Base-by-base conservation (phyloP, 345 rosid genomes). In the Kernera saxatilis region DNA sequence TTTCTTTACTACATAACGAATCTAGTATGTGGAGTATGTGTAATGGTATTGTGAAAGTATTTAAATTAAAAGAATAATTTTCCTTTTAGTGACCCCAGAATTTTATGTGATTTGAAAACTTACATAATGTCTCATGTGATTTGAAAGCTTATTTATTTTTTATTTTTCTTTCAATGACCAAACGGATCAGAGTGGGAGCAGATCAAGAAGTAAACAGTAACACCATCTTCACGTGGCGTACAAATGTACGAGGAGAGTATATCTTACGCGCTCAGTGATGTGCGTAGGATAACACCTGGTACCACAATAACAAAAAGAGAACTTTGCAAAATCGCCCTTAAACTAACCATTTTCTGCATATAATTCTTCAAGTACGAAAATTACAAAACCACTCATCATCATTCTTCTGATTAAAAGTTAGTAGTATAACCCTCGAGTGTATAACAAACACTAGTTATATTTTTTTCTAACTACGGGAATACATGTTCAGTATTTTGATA, bases 251-350 rank as follows among this genome's bases (percentile, higher is more conserved):
- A 40, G 25, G 22, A 33, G 37, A 63, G 64, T 72, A 63, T 41
- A 72, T 14, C 70, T 43, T 32, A 73, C 72, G 72, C 71, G 53
- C 40, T 56, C 0, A 19, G 2, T 14, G 19, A 19, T 6, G 66
- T 23, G 77, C 67, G 72, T 65, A 46, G 26, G 77, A 57, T 50
- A 73, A 48, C 35, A 65, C 43, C 44, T 55, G 48, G 23, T 69
- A 51, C 59, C 50, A 71, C 55, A 53, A 13, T 21, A 41, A 40
- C 22, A 8, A 29, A 17, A 6, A n/a, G 13, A 15, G 13, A 23
- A 26, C 8, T 17, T 70, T 70, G 32, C 60, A 70, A 18, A 3
- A 6, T 1, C 3, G 22, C 14, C 68, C 59, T 48, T 50, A 33
- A 0, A 45, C 39, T 46, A 57, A 33, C 22, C 9, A 36, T 18